Conservation (phyloP, 2,329 filamentous ascomycete species). For the Trichoderma sp. region DNA sequence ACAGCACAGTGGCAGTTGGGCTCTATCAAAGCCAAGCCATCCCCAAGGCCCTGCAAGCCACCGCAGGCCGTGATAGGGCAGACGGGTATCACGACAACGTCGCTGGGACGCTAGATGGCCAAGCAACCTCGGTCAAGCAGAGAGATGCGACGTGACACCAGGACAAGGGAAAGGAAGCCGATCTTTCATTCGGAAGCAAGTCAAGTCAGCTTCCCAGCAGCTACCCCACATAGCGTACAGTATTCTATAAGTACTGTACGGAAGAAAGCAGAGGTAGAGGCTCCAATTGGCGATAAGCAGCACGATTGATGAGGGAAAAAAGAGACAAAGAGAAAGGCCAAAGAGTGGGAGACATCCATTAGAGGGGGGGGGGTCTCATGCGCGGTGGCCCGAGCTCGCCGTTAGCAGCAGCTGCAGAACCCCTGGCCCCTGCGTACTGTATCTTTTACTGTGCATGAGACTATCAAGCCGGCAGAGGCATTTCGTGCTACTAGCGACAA, state of each 20-base stretch:
- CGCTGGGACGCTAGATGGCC: conserved; percentile 1
- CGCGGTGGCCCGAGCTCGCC: background rate
- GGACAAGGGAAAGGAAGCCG: conserved; percentile 18
- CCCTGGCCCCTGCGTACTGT: conserved; percentile 9
- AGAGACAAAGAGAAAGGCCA: conserved; percentile 3
- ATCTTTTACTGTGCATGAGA: conserved; percentile 12
- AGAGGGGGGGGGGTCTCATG: conserved; percentile 8
- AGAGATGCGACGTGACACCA: conserved; percentile 28
- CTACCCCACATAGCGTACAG: conserved; percentile 20
- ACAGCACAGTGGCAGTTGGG: background rate
- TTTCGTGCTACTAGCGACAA: background rate
- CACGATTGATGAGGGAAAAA: conserved; percentile 15
- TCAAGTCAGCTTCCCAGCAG: conserved; percentile 8
- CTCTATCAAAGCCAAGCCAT: background rate
- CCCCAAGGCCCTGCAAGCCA: conserved; percentile 8
- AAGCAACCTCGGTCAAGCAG: background rate
- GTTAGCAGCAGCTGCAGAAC: background rate
- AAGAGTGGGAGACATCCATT: background rate
- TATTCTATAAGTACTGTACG: background rate
- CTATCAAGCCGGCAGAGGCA: conserved; percentile 2
- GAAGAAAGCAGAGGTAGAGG: background rate
- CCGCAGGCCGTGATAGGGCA: conserved; percentile 7
- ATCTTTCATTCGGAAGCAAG: conserved; percentile 22
- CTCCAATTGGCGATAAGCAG: conserved; percentile 14
- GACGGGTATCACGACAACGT: conserved; percentile 19